Base-by-base conservation (phyloP, 108 stramenopile genomes). In the Cyclotella choctawhatcheeana region DNA sequence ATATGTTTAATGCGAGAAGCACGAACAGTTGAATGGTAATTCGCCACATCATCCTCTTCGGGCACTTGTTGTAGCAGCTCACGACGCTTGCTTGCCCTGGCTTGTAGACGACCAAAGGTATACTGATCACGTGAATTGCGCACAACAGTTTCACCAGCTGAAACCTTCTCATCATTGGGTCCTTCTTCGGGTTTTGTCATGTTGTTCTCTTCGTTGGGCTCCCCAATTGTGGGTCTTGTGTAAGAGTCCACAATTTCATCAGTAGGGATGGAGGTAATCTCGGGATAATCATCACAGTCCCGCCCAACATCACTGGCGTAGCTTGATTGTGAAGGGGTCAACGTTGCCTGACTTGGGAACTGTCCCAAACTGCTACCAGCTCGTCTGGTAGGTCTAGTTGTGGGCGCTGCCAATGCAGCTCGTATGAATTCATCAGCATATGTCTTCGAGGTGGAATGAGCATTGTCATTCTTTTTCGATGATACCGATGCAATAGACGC, bases 191-290 rank as follows among this genome's bases (percentile, higher is more conserved):
- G 37, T 40, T 21, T 22, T 21, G 50, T 16, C 13, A 24, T 44
- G 40, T 0, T 43, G 37, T 34, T 51, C 6, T 31, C 44, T 14
- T 50, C 31, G 22, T 21, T 37, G n/a, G 59, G n/a, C 5, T 8
- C 30, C 5, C 25, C 44, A 44, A 26, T 44, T 26, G 6, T 45
- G 6, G 37, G 31, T 20, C 62, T 63, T 3, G 8, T 54, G 53
- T 62, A 73, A 37, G 71, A 73, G 33, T 73, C 71, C 17, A 73
- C 35, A 44, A 73, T 73, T 73, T 73, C 71, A 64, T 73, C 71
- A n/a, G 71, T 73, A 18, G 71, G 71, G 2, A 73, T 73, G 52
- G 52, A 63, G 25, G 43, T 52, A n/a, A 73, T 64, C 30, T 56
- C 71, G 27, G 71, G 71, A 5, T 61, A 53, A 34, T 71, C 70